Evolutionary conservation across 2,329 filamentous ascomycete species (phyloP), one percentile per base, ranked within the genome.

Genomic region (Bisporella sp.): DNA sequence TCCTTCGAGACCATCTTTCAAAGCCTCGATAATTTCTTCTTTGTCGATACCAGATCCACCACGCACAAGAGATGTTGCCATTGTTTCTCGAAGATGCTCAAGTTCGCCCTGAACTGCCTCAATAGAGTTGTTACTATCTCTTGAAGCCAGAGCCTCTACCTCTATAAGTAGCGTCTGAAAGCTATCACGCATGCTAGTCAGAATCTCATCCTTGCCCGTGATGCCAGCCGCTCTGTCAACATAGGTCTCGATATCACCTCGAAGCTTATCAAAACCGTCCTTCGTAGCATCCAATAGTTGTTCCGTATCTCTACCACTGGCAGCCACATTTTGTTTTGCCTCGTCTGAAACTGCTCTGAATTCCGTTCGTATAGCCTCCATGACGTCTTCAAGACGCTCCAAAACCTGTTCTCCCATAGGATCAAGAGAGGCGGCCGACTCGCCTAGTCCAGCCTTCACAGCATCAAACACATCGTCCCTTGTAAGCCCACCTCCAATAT

Each of bases 261-360:
- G 83, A 5, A 97, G 78, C 57, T 81, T 84, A 58, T 95, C 89
- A 11, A 96, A 76, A 0, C 90, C 90, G 63, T 95, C 89, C 59
- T 89, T 92, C 41, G 95, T 84, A 1, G 89, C 87, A 65, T 93
- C 88, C 4, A 96, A 74, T 9, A 95, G 83, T 65, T 96, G 89
- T 66, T 96, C 90, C 0, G 89, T 92, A 64, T 93, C 89, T 51
- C 83, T 79, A 40, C 86, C 88, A 59, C 83, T 88, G 54, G 86
- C 84, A 3, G 87, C 81, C 21, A 89, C 84, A 58, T 89, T 92
- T 60, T 92, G 81, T 65, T 91, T 90, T 8, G 79, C 76, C 59
- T 83, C 81, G 31, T 82, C 76, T 0, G 80, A 81, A 2, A 81
- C 71, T 3, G 75, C 71, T 56, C 72, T 74, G 64, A 85, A 82